Base-by-base conservation (phyloP, 23 red algal species). In the Rhodosorus marinus region DNA sequence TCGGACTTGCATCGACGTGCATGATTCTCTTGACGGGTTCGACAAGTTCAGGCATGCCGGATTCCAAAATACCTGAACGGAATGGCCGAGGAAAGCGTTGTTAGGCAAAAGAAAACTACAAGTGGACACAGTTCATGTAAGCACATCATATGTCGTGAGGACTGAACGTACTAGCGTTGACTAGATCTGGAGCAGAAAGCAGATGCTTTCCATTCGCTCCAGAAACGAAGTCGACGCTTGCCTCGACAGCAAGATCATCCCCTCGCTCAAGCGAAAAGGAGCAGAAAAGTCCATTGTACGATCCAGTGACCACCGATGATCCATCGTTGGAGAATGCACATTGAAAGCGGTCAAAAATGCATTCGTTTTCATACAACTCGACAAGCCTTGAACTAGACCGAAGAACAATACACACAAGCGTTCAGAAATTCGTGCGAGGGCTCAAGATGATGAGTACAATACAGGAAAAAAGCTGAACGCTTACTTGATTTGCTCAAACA, bases 341-440 rank as follows among this genome's bases (percentile, higher is more conserved):
- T 24, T 78, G 77, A 53, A 83, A 93, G 50, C 83, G 82, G 75
- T 93, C 86, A 66, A 93, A 93, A 47, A 93, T 93, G 61, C 69
- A 93, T 57, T 93, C 86, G 28, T 93, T 93, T 20, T 93, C 86
- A 35, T 93, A 93, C 34, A 93, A 31, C 33, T 83, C 86, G 41
- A 62, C 82, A 9, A 93, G 54, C 11, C 79, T 73, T 17, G 71
- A 24, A 1, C 69, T 69, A n/a, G n/a, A n/a, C n/a, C n/a, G n/a
- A n/a, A n/a, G n/a, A n/a, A n/a, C n/a, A n/a, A n/a, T n/a, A n/a
- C n/a, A n/a, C n/a, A n/a, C n/a, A n/a, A n/a, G n/a, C n/a, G n/a
- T n/a, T n/a, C n/a, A n/a, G n/a, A n/a, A n/a, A n/a, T n/a, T n/a
- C n/a, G n/a, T n/a, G n/a, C n/a, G n/a, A n/a, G n/a, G n/a, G n/a